Evolutionary conservation across 768 basidiomycete genomes (phyloP).

Genomic region (Tulasnella sp.): DNA sequence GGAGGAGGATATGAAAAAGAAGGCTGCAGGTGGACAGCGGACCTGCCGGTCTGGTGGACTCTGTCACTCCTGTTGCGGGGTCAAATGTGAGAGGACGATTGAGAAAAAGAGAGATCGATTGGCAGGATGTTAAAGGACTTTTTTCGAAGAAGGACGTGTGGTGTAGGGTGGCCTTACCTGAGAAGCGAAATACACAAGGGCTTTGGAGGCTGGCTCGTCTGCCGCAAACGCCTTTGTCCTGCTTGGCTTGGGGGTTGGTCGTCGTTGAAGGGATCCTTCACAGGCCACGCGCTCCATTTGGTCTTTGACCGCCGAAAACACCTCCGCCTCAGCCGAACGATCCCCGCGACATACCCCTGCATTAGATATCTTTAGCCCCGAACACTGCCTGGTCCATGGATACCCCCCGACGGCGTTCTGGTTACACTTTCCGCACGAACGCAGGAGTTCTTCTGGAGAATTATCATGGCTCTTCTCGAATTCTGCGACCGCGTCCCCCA

Average conservation of each 20-base stretch:
- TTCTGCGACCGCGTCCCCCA: background rate
- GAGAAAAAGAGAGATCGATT: background rate
- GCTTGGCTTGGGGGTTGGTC: conserved; percentile 10
- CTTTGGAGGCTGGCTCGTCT: conserved; percentile 14
- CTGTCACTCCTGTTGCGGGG: conserved; percentile 16
- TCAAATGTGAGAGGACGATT: background rate
- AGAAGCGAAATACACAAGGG: conserved; percentile 13
- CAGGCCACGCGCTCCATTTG: conserved; percentile 3
- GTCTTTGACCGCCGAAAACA: conserved; percentile 6
- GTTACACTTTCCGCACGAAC: background rate
- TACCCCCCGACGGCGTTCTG: background rate
- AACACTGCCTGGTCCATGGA: background rate
- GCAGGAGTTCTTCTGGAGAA: background rate
- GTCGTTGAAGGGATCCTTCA: conserved; percentile 4
- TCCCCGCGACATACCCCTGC: background rate
- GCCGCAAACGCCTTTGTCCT: conserved; percentile 14
- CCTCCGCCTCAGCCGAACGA: background rate
- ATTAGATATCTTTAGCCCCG: background rate
- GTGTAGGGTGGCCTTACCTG: background rate
- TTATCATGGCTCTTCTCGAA: background rate
- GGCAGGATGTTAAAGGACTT: background rate
- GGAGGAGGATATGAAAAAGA: background rate
- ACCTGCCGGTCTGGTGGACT: conserved; percentile 30
- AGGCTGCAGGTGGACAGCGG: conserved; percentile 28
- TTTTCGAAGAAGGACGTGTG: background rate